Conservation (phyloP, 2,329 filamentous ascomycete genomes). For the Clarireedia paspali region DNA sequence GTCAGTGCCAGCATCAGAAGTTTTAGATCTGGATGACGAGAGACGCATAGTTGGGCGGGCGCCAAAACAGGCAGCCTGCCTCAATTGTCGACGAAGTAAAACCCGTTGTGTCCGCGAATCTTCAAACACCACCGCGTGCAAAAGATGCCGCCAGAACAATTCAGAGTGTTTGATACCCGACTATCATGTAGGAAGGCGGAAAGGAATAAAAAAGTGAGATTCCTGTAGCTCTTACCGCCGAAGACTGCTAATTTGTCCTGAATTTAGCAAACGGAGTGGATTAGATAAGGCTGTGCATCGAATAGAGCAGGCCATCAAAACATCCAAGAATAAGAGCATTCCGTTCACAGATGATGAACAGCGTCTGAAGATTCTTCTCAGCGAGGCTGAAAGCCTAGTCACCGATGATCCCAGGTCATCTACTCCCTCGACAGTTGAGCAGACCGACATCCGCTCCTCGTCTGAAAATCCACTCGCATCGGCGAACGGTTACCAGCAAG, state of each 20-base stretch:
- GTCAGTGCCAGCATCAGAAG: background rate
- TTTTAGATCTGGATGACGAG: background rate
- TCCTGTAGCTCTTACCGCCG: background rate
- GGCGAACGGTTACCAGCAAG: background rate
- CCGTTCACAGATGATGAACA: conserved; percentile 35
- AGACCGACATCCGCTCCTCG: background rate
- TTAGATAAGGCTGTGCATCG: conserved; percentile 68
- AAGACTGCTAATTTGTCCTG: background rate
- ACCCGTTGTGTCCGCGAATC: conserved; percentile 54
- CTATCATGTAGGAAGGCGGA: conserved; percentile 67
- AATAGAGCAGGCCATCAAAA: conserved; percentile 62
- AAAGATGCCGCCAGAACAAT: conserved; percentile 50
- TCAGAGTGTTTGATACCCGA: conserved; percentile 60
- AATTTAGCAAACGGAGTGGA: conserved; percentile 59
- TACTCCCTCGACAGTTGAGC: background rate
- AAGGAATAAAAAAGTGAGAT: conserved; percentile 67
- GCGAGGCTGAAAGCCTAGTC: conserved; percentile 37
- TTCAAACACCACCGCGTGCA: conserved; percentile 44
- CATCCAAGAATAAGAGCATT: conserved; percentile 33
- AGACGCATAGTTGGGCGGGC: background rate
- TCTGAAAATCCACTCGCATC: background rate
- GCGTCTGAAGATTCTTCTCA: conserved; percentile 43
- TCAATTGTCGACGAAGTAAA: conserved; percentile 60
- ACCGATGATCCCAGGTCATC: conserved; percentile 20
- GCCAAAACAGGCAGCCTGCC: conserved; percentile 44